These are phyloP conservation scores for Podaxis sp. DNA, from an alignment of 768 basidiomycete species.

Conservation along the genomic window DNA sequence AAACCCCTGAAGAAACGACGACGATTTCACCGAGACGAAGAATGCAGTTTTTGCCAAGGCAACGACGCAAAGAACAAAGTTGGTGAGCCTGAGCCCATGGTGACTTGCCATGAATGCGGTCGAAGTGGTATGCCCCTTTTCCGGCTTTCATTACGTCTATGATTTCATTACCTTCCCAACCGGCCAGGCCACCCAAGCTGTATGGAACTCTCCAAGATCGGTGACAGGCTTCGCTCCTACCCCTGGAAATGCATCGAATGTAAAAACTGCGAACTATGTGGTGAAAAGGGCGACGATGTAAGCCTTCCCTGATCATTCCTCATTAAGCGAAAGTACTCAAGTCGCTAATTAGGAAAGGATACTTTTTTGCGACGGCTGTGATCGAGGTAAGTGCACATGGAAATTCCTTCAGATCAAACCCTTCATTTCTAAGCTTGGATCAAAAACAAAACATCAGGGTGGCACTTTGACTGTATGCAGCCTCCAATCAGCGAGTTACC, in stretches of 20 bases:
- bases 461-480: constrained; percentile 78
- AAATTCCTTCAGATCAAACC: constrained; percentile 5
- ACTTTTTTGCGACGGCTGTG: constrained; percentile 91
- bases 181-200: constrained; percentile 81
- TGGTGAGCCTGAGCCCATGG: constrained; percentile 58
- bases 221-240: constrained; percentile 62
- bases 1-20: constrained; percentile 34
- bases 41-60: constrained; percentile 80
- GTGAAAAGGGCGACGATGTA: constrained; percentile 85
- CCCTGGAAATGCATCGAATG: constrained; percentile 89
- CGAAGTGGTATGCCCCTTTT: constrained; percentile 58
- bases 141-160: constrained; percentile 11
- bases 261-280: constrained; percentile 87
- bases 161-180: constrained; percentile 10
- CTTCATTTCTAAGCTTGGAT: constrained; percentile 4
- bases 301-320: constrained; percentile 25
- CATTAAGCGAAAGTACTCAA: constrained; percentile 10
- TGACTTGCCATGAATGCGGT: constrained; percentile 79
- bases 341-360: constrained; percentile 54
- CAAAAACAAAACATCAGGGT: constrained; percentile 40
- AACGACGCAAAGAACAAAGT: constrained; percentile 55
- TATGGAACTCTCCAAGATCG: constrained; percentile 57
- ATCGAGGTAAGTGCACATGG: constrained; percentile 56
- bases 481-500: constrained; percentile 73
- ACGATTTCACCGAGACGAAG: constrained; percentile 46